Percentiles rank a stretch among this genome's conserved stretches.
These are phyloP conservation scores for Leucogyrophana mollusca DNA, from an alignment of 768 basidiomycete species.

Conservation along the genomic window DNA sequence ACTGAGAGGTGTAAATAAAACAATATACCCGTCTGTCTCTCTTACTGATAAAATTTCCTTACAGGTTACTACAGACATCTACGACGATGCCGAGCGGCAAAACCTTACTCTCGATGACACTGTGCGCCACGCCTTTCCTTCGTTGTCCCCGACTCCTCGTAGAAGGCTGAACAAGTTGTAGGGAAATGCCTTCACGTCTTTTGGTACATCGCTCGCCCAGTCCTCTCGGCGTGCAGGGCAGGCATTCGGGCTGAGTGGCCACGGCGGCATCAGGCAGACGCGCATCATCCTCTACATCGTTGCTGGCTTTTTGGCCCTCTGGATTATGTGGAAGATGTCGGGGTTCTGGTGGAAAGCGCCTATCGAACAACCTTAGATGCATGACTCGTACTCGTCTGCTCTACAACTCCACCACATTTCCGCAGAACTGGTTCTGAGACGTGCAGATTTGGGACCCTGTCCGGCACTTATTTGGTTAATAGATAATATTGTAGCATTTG, in stretches of 20 bases:
- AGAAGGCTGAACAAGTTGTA: conserved; percentile 31
- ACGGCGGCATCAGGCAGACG: conserved; percentile 67
- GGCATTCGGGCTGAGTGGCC: conserved; percentile 64
- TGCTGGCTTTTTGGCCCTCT: conserved; percentile 51
- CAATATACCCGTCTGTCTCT: neutral
- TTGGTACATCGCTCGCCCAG: conserved; percentile 60
- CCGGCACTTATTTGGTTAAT: too few relatives aligned
- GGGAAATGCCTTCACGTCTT: conserved; percentile 67
- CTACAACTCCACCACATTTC: too few relatives aligned
- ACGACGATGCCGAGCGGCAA: conserved; percentile 82
- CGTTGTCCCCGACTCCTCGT: neutral
- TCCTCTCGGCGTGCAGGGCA: conserved; percentile 70
- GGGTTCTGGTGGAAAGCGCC: conserved; percentile 41
- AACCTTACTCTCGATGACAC: conserved; percentile 77
- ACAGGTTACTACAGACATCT: conserved; percentile 86
- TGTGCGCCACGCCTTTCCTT: conserved; percentile 39
- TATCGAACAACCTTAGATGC: too few relatives aligned
- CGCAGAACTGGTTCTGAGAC: too few relatives aligned
- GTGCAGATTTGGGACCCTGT: too few relatives aligned
- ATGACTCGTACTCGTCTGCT: too few relatives aligned
- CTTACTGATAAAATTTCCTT: neutral
- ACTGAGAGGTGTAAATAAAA: conserved; percentile 60
- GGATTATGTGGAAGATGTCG: conserved; percentile 52
- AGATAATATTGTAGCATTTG: too few relatives aligned
- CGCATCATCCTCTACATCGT: conserved; percentile 65